Percentiles rank a stretch among this genome's conserved stretches.
phyloP scores from a whole-genome alignment of 2,329 filamentous ascomycete genomes.

The Fusarium fujikuroi region DNA sequence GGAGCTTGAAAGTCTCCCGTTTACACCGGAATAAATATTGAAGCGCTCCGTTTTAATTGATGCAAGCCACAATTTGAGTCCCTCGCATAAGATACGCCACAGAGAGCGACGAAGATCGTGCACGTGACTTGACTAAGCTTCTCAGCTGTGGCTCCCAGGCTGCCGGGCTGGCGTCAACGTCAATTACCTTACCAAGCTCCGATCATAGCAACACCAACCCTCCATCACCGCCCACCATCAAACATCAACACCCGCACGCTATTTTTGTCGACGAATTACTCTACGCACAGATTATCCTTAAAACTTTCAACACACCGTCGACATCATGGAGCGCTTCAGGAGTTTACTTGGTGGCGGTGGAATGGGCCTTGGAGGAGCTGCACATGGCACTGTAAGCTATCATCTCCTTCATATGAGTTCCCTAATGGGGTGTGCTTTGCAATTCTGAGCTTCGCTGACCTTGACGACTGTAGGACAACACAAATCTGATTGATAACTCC shows the following conservation, averaged over 20 bases:
- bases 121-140: slow-evolving; percentile 48
- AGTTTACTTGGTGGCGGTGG: slow-evolving; percentile 84
- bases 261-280: background rate
- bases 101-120: background rate
- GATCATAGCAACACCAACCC: slow-evolving; percentile 26
- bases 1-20: slow-evolving; percentile 20
- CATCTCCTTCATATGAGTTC: slow-evolving; percentile 24
- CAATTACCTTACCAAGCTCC: slow-evolving; percentile 42
- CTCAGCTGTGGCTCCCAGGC: slow-evolving; percentile 46
- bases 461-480: slow-evolving; percentile 75
- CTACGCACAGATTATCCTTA: background rate
- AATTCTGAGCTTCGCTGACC: slow-evolving; percentile 13
- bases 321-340: slow-evolving; percentile 88
- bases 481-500: slow-evolving; percentile 95
- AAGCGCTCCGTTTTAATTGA: slow-evolving; percentile 36
- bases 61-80: slow-evolving; percentile 8
- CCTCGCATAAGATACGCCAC: slow-evolving; percentile 29
- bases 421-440: background rate
- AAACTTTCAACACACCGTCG: slow-evolving; percentile 12
- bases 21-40: slow-evolving; percentile 48
- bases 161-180: slow-evolving; percentile 51
- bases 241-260: slow-evolving; percentile 14
- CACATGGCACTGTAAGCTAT: slow-evolving; percentile 53
- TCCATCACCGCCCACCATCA: slow-evolving; percentile 30
- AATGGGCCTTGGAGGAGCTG: slow-evolving; percentile 69